Evolutionary conservation across 148 eudicot genomes (phyloP).

Genomic region (Nyssa sinensis): DNA sequence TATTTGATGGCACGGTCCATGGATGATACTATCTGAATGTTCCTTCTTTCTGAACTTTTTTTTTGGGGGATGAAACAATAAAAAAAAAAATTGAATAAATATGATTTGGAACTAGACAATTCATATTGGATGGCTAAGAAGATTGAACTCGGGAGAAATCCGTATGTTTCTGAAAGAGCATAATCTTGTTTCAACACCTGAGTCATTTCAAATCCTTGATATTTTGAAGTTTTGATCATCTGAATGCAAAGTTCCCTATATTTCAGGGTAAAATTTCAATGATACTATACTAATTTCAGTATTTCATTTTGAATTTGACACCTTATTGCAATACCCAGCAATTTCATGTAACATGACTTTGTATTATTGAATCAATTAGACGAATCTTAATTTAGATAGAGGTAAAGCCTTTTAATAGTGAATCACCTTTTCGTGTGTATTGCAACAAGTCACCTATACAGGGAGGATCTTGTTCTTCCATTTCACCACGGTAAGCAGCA

Average conservation of each 20-base stretch:
- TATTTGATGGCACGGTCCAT: too few species aligned
- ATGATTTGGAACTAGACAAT: too few species aligned
- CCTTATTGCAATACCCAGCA: too few species aligned
- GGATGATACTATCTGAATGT: too few species aligned
- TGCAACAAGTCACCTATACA: constrained; percentile 74
- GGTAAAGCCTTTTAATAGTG: background rate
- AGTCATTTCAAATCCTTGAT: background rate
- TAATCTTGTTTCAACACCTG: background rate
- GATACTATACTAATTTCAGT: too few species aligned
- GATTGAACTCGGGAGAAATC: too few species aligned
- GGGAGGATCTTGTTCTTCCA: constrained; percentile 48
- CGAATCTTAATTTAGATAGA: background rate
- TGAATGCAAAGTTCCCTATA: background rate
- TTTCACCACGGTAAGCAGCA: constrained; percentile 39
- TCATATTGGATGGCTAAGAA: too few species aligned
- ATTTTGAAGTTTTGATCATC: background rate
- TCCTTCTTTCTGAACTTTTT: too few species aligned
- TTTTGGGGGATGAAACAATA: too few species aligned
- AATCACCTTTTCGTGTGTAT: constrained; percentile 64
- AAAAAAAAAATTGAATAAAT: too few species aligned
- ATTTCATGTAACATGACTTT: too few species aligned
- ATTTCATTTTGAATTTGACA: too few species aligned
- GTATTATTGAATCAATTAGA: background rate
- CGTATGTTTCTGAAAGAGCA: background rate
- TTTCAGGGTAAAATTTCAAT: background rate